A percentile compares a stretch with the other conserved stretches of the same genome.
These are phyloP conservation scores for Metarhizium rileyi DNA, from an alignment of 2,329 filamentous ascomycete species.

Conservation along the genomic window DNA sequence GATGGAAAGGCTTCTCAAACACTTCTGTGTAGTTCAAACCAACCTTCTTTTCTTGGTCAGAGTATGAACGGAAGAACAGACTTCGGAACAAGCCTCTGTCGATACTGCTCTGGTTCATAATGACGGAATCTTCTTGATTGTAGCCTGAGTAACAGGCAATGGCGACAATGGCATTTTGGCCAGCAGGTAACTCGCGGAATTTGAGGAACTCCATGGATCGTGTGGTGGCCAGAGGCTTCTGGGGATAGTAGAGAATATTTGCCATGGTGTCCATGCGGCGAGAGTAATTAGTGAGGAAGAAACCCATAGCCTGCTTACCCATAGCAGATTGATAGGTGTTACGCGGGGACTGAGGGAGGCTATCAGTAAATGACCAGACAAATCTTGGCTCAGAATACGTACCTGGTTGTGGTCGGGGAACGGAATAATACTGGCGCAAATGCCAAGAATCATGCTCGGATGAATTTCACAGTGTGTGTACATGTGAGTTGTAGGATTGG, in stretches of 20 bases:
- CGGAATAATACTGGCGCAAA: slow-evolving; percentile 97
- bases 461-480: slow-evolving; percentile 99
- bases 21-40: slow-evolving; percentile 87
- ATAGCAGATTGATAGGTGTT: slow-evolving; percentile 99
- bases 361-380: slow-evolving; percentile 21
- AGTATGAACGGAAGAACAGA: slow-evolving; percentile 96
- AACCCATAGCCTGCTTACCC: slow-evolving; percentile 99
- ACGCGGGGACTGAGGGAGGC: slow-evolving; percentile 63
- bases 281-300: slow-evolving; percentile 94
- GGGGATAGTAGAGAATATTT: slow-evolving; percentile 97
- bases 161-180: slow-evolving; percentile 96
- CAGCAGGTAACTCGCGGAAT: slow-evolving; percentile 92
- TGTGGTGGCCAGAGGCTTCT: slow-evolving; percentile 93
- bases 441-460: slow-evolving; percentile 96
- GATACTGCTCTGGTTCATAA: slow-evolving; percentile 99
- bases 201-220: slow-evolving; percentile 98
- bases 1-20: slow-evolving; percentile 89
- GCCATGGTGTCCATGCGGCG: slow-evolving; percentile 99
- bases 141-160: slow-evolving; percentile 97
- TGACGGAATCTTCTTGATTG: slow-evolving; percentile 99
- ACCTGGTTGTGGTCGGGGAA: slow-evolving; percentile 98
- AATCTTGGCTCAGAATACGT: slow-evolving; percentile 18
- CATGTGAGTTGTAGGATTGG: slow-evolving; percentile 79
- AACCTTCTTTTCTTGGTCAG: slow-evolving; percentile 92
- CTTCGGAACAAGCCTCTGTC: slow-evolving; percentile 95